Percentiles rank a stretch among this genome's conserved stretches.
phyloP scores from a whole-genome alignment of 306 rosid genomes.

The Trichosanthes cucumerina region DNA sequence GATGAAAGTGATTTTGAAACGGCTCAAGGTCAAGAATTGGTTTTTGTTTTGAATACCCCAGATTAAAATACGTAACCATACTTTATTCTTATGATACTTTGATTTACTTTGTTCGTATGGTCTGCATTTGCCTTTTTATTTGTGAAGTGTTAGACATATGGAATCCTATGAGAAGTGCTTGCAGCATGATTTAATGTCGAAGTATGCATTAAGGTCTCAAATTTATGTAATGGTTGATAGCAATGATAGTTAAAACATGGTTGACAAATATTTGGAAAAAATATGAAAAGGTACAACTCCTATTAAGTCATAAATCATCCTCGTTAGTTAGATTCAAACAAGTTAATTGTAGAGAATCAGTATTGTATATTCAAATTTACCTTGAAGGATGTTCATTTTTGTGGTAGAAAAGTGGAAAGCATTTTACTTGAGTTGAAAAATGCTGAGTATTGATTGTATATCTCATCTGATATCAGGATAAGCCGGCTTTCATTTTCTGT shows the following conservation, averaged over 20 bases:
- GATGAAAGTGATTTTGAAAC: background rate
- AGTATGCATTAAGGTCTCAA: background rate
- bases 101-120: background rate
- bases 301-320: background rate
- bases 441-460: background rate
- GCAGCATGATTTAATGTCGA: background rate
- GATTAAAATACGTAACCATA: background rate
- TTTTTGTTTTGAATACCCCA: background rate
- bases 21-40: background rate
- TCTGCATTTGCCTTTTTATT: background rate
- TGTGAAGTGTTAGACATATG: background rate
- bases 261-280: background rate
- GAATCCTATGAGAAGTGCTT: background rate
- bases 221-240: background rate
- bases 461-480: conserved; percentile 46
- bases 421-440: background rate
- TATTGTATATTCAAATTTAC: background rate
- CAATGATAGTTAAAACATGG: background rate
- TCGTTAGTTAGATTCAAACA: background rate
- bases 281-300: background rate
- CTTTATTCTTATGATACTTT: background rate
- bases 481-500: conserved; percentile 91
- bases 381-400: background rate
- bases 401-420: background rate
- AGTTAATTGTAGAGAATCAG: background rate